Conservation (phyloP, 768 basidiomycete species). For the Boletus pseudopeckii region DNA sequence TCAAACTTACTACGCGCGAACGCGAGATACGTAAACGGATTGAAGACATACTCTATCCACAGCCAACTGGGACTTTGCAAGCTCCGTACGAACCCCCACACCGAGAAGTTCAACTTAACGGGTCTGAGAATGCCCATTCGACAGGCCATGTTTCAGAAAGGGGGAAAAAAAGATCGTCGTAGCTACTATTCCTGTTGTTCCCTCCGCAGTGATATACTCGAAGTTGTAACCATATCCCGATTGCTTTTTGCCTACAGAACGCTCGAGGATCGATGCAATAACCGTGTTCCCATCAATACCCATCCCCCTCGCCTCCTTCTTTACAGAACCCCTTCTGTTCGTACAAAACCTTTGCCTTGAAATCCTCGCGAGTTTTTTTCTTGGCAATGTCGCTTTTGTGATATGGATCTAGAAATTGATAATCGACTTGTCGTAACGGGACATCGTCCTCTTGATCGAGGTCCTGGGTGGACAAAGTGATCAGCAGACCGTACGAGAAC, state of each 20-base stretch:
- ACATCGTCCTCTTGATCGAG: slow-evolving; percentile 90
- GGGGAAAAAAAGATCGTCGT: slow-evolving; percentile 54
- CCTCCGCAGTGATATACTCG: slow-evolving; percentile 11
- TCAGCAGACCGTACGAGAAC: slow-evolving; percentile 3
- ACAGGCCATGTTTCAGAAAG: slow-evolving; percentile 50
- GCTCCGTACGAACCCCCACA: slow-evolving; percentile 31
- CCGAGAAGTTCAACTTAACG: slow-evolving; percentile 43
- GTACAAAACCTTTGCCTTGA: slow-evolving; percentile 77
- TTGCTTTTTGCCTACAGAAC: slow-evolving; percentile 2
- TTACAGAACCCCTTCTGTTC: slow-evolving; percentile 88
- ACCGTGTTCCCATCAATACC: slow-evolving; percentile 52
- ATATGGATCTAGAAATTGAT: slow-evolving; percentile 62
- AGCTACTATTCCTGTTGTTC: slow-evolving; percentile 21
- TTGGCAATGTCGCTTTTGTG: slow-evolving; percentile 69
- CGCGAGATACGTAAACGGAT: slow-evolving; percentile 75
- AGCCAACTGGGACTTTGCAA: slow-evolving; percentile 35
- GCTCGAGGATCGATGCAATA: slow-evolving; percentile 13
- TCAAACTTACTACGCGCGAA: slow-evolving; percentile 68
- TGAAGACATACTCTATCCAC: slow-evolving; percentile 65
- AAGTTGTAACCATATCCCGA: slow-evolving; percentile 16
- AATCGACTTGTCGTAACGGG: slow-evolving; percentile 72
- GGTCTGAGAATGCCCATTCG: slow-evolving; percentile 35
- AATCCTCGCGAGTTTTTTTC: slow-evolving; percentile 79
- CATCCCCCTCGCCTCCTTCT: slow-evolving; percentile 95
- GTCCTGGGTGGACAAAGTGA: slow-evolving; percentile 51